Evolutionary conservation across 2,329 filamentous ascomycete species (phyloP).

Genomic region (Fusarium anguioides): DNA sequence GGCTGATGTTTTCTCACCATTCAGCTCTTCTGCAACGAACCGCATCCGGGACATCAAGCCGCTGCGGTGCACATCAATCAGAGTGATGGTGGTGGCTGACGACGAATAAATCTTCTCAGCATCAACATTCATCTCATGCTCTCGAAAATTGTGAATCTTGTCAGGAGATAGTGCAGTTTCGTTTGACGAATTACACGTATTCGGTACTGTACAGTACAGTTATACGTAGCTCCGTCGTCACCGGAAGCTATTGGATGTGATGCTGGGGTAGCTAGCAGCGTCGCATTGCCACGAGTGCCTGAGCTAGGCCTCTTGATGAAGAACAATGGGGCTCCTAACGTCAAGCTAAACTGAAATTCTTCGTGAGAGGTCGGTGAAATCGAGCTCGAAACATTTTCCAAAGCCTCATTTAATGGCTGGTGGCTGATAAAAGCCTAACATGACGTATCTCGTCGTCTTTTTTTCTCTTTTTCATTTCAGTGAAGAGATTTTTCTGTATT

Average conservation of each 20-base stretch:
- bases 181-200: neutral
- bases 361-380: constrained; percentile 13
- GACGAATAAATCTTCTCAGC: neutral
- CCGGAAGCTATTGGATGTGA: constrained; percentile 30
- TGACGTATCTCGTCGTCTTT: constrained; percentile 2
- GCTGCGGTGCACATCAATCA: constrained; percentile 9
- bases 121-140: neutral
- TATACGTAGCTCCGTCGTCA: constrained; percentile 8
- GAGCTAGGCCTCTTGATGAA: constrained; percentile 24
- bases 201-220: neutral
- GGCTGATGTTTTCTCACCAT: constrained; percentile 1
- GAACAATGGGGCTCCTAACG: constrained; percentile 11
- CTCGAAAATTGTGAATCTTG: neutral
- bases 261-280: constrained; percentile 33
- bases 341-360: neutral
- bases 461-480: no score
- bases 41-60: constrained; percentile 27
- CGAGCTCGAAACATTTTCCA: neutral
- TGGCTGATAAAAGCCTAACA: neutral
- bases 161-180: constrained; percentile 13
- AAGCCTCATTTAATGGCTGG: neutral
- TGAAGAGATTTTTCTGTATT: neutral
- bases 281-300: constrained; percentile 37
- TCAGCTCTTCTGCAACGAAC: constrained; percentile 20
- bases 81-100: neutral